Evolutionary conservation across 176 grass and related monocot species (phyloP), one percentile per base, ranked within the genome.

Genomic region (Eleusine indica): DNA sequence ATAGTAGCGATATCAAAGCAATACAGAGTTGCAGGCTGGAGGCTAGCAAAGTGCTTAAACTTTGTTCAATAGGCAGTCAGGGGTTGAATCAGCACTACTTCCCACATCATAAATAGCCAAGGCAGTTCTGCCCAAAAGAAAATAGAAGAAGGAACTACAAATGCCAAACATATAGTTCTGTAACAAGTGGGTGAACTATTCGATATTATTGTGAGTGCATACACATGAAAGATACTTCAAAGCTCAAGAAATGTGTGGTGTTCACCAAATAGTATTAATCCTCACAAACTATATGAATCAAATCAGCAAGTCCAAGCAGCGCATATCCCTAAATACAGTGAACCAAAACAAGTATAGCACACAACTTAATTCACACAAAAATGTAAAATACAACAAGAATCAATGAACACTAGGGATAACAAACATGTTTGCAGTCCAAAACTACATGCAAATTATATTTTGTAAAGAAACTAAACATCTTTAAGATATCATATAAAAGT

Each of bases 1-100:
- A 56, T 56, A 73, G 82, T 14, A 73, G 66, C 30, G 46, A 84
- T 74, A 84, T 40, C 48, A 79, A 78, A 74, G 19, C 29, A 88
- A 62, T 49, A n/a, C 2, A 12, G 21, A 69, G 18, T 29, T 86
- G 70, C 44, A 68, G 51, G 68, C 16, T 52, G 22, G 66, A 12
- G 39, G 17, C 44, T 76, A 54, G 47, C 13, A 81, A 86, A 61
- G 29, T 2, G 38, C 13, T 32, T 86, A 17, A 77, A 60, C 40
- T 63, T 85, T 61, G 42, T 37, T 46, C 8, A 63, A 63, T 12
- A 85, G 7, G 53, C 7, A 52, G n/a, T 12, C 56, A 3, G 14
- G 29, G 29, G 15, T 46, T 21, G 32, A 56, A 12, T 58, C 75
- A 68, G 17, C 4, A 47, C 17, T 18, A 57, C 66, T 38, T 29